phyloP scores from a whole-genome alignment of 2,329 filamentous ascomycete species.

The Kalmusia sp. region DNA sequence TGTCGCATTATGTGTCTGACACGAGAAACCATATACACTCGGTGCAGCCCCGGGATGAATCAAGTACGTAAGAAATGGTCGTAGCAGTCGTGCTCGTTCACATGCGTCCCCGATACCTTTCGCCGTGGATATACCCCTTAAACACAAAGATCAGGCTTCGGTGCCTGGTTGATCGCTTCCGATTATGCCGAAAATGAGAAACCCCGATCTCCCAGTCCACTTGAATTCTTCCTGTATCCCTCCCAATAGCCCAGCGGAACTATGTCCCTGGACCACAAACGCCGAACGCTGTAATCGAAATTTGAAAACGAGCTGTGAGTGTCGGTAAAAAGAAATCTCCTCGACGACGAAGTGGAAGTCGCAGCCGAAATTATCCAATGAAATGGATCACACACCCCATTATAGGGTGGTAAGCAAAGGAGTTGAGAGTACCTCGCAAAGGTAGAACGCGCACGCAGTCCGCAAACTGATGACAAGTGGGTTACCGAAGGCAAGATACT shows the following conservation, averaged over 20 bases:
- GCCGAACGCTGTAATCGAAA: conserved; percentile 27
- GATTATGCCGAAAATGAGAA: conserved; percentile 1
- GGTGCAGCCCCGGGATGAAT: neutral
- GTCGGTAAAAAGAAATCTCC: too few relatives aligned
- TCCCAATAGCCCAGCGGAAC: conserved; percentile 16
- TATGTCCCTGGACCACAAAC: conserved; percentile 16
- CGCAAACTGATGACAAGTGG: neutral
- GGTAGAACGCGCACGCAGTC: neutral
- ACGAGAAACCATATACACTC: conserved; percentile 14
- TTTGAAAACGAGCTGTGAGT: conserved; percentile 8
- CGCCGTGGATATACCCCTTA: conserved; percentile 7
- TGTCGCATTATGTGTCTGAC: conserved; percentile 8
- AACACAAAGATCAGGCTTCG: neutral
- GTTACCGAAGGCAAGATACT: neutral
- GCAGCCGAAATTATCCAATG: neutral
- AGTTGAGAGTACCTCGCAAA: neutral
- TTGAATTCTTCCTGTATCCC: conserved; percentile 4
- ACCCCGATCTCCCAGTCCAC: neutral
- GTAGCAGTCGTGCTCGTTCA: conserved; percentile 19
- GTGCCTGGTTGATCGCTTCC: neutral
- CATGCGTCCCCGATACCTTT: conserved; percentile 12
- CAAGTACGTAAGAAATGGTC: conserved; percentile 11
- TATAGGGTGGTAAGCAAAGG: neutral
- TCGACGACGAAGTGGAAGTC: too few relatives aligned
- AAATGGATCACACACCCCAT: conserved; percentile 6